These are phyloP conservation scores for Schwanniomyces sp. DNA, from an alignment of 805 yeast species.

Conservation along the genomic window DNA sequence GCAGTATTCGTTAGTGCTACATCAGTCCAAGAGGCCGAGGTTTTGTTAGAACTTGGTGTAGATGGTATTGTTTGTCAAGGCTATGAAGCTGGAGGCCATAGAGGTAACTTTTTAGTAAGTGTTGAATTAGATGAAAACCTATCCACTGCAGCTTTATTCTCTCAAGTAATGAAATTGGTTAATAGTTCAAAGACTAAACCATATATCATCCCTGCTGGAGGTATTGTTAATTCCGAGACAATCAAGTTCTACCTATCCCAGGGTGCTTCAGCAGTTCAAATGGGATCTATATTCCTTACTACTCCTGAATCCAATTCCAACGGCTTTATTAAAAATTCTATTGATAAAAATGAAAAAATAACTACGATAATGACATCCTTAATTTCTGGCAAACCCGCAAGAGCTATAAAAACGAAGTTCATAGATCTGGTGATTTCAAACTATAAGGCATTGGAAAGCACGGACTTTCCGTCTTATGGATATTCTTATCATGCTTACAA, in stretches of 20 bases:
- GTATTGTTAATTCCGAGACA: slow-evolving; percentile 37
- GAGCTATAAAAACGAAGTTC: slow-evolving; percentile 37
- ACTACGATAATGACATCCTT: slow-evolving; percentile 31
- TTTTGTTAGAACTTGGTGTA: slow-evolving; percentile 27
- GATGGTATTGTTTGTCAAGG: slow-evolving; percentile 59
- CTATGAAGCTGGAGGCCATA: slow-evolving; percentile 65
- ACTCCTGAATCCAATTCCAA: slow-evolving; percentile 28
- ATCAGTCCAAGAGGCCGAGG: slow-evolving; percentile 39
- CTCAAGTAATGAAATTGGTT: slow-evolving; percentile 12
- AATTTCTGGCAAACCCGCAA: slow-evolving; percentile 40
- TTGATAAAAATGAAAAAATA: slow-evolving; percentile 1
- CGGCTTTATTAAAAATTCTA: slow-evolving; percentile 13
- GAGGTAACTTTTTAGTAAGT: slow-evolving; percentile 45
- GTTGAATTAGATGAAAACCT: slow-evolving; percentile 30
- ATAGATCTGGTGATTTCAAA: slow-evolving; percentile 18
- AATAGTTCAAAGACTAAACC: slow-evolving; percentile 9
- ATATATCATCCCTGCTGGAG: slow-evolving; percentile 53
- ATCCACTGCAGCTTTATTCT: slow-evolving; percentile 31
- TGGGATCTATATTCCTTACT: slow-evolving; percentile 52
- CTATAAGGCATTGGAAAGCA: slow-evolving; percentile 1
- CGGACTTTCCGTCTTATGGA: slow-evolving; percentile 35
- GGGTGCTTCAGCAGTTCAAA: slow-evolving; percentile 56
- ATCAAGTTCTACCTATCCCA: slow-evolving; percentile 27
- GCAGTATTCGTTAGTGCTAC: slow-evolving; percentile 49
- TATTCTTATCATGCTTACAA: slow-evolving; percentile 32